Percentiles rank a stretch among this genome's conserved stretches.
phyloP scores from a whole-genome alignment of 2,329 filamentous ascomycete genomes.

The Fusarium brevicatenulatum region DNA sequence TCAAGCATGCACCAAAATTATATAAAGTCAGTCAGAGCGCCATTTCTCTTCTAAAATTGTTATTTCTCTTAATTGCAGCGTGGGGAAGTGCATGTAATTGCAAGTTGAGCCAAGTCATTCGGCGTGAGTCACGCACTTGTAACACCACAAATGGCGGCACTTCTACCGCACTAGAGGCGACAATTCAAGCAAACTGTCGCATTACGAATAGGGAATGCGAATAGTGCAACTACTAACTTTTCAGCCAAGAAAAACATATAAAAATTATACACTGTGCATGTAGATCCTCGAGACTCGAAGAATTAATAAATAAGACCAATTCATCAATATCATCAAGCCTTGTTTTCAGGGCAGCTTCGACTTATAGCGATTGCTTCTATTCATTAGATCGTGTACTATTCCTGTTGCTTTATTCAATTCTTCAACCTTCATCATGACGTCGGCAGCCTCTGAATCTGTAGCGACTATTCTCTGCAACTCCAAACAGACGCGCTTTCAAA shows the following conservation, averaged over 20 bases:
- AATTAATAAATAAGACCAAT: neutral
- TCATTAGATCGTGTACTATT: neutral
- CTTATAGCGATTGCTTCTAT: neutral
- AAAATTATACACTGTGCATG: neutral
- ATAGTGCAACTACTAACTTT: neutral
- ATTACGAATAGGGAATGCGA: neutral
- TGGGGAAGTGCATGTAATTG: neutral
- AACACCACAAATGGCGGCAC: neutral
- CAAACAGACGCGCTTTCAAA: constrained; percentile 73
- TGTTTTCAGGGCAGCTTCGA: constrained; percentile 1
- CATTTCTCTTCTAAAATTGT: neutral
- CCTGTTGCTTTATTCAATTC: neutral
- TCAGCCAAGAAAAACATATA: neutral
- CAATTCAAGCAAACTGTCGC: neutral
- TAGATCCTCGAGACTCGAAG: neutral
- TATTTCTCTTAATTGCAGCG: neutral
- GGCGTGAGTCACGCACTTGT: constrained; percentile 40
- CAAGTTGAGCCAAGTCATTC: constrained; percentile 26
- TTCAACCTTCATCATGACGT: constrained; percentile 52
- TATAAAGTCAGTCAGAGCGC: constrained; percentile 12
- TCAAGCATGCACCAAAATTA: neutral
- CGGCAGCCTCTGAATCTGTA: constrained; percentile 60
- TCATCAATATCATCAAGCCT: neutral
- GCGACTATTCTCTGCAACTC: constrained; percentile 69
- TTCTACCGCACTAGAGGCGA: constrained; percentile 1